phyloP scores from a whole-genome alignment of 1,139 yeast genomes.

The Kurtzmaniella quercitrusa region DNA sequence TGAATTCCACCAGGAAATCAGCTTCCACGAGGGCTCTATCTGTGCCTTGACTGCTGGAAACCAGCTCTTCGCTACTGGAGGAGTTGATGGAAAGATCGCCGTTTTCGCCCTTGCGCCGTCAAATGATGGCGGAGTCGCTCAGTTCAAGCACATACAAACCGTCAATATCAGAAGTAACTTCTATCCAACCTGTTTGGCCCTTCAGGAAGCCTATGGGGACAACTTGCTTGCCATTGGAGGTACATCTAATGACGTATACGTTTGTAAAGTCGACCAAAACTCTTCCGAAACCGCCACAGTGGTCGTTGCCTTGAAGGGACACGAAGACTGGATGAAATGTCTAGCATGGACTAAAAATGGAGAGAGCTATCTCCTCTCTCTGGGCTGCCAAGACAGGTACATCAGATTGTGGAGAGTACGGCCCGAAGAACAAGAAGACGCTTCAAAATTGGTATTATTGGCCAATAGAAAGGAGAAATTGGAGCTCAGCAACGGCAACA shows the following conservation, averaged over 20 bases:
- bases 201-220: slow-evolving; percentile 37
- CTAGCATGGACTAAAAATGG: slow-evolving; percentile 56
- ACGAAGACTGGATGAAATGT: slow-evolving; percentile 90
- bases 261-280: slow-evolving; percentile 1
- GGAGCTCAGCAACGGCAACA: background rate
- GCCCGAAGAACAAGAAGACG: slow-evolving; percentile 54
- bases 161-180: slow-evolving; percentile 47
- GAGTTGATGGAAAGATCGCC: slow-evolving; percentile 57
- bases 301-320: slow-evolving; percentile 56
- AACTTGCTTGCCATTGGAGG: slow-evolving; percentile 80
- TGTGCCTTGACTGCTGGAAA: slow-evolving; percentile 40
- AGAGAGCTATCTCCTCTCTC: slow-evolving; percentile 61
- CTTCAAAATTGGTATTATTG: slow-evolving; percentile 47
- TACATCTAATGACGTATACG: slow-evolving; percentile 34
- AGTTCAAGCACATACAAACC: slow-evolving; percentile 24
- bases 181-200: slow-evolving; percentile 61
- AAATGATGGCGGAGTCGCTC: slow-evolving; percentile 3
- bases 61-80: slow-evolving; percentile 52
- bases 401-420: slow-evolving; percentile 80
- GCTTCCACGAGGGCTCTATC: slow-evolving; percentile 43
- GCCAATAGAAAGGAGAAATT: slow-evolving; percentile 59
- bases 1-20: slow-evolving; percentile 30
- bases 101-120: slow-evolving; percentile 40
- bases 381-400: slow-evolving; percentile 87
- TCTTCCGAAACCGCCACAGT: slow-evolving; percentile 28